Base-by-base conservation (phyloP, 2,329 filamentous ascomycete species). In the Beauveria bassiana region DNA sequence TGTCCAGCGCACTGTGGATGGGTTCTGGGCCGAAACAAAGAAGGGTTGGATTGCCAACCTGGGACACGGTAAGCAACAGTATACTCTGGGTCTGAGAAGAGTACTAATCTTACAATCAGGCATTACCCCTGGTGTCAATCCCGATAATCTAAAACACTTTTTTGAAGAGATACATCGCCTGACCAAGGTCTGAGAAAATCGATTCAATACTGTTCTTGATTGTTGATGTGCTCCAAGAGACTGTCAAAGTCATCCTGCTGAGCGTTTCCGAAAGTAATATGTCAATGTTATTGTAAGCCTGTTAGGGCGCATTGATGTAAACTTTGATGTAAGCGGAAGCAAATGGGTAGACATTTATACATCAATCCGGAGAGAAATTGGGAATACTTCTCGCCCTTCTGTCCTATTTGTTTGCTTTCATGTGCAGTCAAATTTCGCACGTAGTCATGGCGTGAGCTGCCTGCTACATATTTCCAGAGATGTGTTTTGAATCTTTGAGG, bases 21-120 rank as follows among this genome's bases (percentile, higher is more conserved):
- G 93, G 0, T 99, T 98, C 63, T 86, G 85, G 72, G 77, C 77
- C 5, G 86, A 87, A 64, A 89, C 88, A 60, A 93, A 92, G 75
- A 86, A 93, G 74, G 91, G 93, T 46, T 99, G 95, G 93, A 98
- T 99, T 68, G 91, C 90, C 53, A 99, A 99, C 73, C 81, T 99
- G 64, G 95, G 95, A 9, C 95, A 99, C 72, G 95, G 95, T 90
- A 82, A 70, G 86, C 74, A 50, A 46, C 43, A 14, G 31, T 34
- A 5, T 10, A 61, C 47, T 51, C 56, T 34, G 5, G 3, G 38
- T 24, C 22, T 47, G 31, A 20, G 6, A 22, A 12, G 40, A 10
- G 28, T 28, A 45, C 50, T 59, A 56, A 66, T 69, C 42, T 10
- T 14, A 6, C 38, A 12, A 26, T 4, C 69, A 95, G 91, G 91